Base-by-base conservation (phyloP, 495 filamentous ascomycete species). In the Lophiotrema nucula region DNA sequence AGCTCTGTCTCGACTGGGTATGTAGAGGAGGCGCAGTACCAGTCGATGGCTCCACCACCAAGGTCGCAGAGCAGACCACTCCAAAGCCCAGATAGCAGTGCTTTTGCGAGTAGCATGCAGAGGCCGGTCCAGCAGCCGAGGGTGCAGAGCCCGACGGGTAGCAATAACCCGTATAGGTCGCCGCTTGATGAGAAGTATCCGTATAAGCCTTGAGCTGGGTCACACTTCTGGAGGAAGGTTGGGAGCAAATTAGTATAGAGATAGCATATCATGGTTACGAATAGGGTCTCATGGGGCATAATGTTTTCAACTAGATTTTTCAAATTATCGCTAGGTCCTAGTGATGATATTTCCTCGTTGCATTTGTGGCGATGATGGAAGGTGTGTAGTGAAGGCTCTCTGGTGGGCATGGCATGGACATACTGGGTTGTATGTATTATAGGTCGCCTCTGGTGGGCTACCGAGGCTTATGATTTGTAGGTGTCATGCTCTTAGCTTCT, bases 11-110 rank as follows among this genome's bases (percentile, higher is more conserved):
- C 61, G 4, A 60, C 56, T 4, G 48, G 56, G 5, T 31, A 31
- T 19, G 35, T 52, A 4, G 56, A 65, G 19, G 62, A 65, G 42
- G 61, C 26, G 12, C 58, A 53, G 43, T 56, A 57, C 47, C 60
- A 63, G 53, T 38, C 39, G 19, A 62, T 66, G 58, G 11, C 23
- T 22, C 47, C 47, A 2, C 56, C 47, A 16, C 43, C 38, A 19
- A 28, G 49, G 6, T 41, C 24, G 3, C 47, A 53, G 56, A 53
- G 41, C 23, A 47, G 53, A 39, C 48, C 44, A 21, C 16, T 8
- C 18, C 6, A 13, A 4, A 22, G 18, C 31, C 45, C 47, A 12
- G 46, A 51, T 46, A 26, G 46, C 33, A 58, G 46, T 25, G 56
- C 56, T 2, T 58, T 58, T 35, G 56, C 56, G n/a, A 21, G 22